Percentiles rank a stretch among this genome's conserved stretches.
These are phyloP conservation scores for Pelagomonas calceolata DNA, from an alignment of 108 stramenopile species.

Conservation along the genomic window DNA sequence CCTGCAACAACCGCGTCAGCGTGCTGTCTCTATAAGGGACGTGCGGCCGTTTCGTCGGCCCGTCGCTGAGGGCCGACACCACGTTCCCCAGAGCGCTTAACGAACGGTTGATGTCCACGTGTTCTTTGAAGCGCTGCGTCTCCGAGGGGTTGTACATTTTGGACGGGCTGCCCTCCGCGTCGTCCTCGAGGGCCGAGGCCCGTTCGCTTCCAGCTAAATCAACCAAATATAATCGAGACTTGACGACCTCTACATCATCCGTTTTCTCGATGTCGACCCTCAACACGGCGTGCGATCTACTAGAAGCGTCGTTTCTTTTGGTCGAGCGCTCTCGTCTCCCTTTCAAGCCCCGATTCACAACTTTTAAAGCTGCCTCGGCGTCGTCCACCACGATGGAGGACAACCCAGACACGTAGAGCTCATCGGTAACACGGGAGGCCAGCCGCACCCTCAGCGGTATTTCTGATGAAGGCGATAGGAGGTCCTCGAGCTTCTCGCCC, in stretches of 20 bases:
- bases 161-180: constrained; percentile 20
- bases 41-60: constrained; percentile 18
- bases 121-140: constrained; percentile 27
- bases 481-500: constrained; percentile 44
- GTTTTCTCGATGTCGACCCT: constrained; percentile 14
- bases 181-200: constrained; percentile 1
- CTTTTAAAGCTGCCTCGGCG: constrained; percentile 21
- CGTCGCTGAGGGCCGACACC: constrained; percentile 35
- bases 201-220: constrained; percentile 54
- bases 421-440: neutral
- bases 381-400: constrained; percentile 21
- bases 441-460: constrained; percentile 2
- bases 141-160: constrained; percentile 14
- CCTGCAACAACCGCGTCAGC: constrained; percentile 51
- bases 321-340: constrained; percentile 37
- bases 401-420: constrained; percentile 20
- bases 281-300: constrained; percentile 50
- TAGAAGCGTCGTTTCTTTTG: constrained; percentile 38
- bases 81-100: constrained; percentile 46
- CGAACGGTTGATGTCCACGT: constrained; percentile 44
- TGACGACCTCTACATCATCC: constrained; percentile 26
- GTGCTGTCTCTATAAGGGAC: constrained; percentile 46
- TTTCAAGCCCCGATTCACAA: constrained; percentile 29
- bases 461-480: constrained; percentile 21
- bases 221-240: constrained; percentile 44